A percentile compares a stretch with the other conserved stretches of the same genome.
Conservation (phyloP, 148 eudicot genomes). For the Camellia granthamiana region DNA sequence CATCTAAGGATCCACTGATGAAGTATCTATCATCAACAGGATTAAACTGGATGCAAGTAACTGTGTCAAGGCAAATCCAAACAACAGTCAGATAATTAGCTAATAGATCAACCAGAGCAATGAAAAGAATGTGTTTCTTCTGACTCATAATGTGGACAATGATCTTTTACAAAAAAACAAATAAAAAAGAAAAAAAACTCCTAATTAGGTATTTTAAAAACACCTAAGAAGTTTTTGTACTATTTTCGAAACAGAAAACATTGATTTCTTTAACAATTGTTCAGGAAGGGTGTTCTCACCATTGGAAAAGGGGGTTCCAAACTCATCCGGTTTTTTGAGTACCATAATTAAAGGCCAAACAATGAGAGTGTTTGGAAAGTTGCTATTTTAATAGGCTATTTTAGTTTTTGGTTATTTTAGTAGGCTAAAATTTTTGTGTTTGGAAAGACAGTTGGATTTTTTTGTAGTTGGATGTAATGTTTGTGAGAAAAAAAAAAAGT, state of each 20-base stretch:
- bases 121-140: neutral
- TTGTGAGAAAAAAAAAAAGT: too few relatives aligned
- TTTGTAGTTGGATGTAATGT: too few relatives aligned
- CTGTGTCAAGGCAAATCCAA: slow-evolving; percentile 41
- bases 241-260: neutral
- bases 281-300: neutral
- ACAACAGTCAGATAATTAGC: slow-evolving; percentile 15
- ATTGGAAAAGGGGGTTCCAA: neutral
- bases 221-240: neutral
- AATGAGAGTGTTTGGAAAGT: neutral
- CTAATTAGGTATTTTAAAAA: neutral
- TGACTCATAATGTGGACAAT: neutral
- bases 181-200: neutral
- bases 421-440: too few relatives aligned
- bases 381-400: too few relatives aligned
- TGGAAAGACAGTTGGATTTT: too few relatives aligned
- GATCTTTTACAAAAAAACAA: neutral
- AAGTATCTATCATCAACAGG: slow-evolving; percentile 87
- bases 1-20: slow-evolving; percentile 94
- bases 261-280: neutral
- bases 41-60: slow-evolving; percentile 96
- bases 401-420: too few relatives aligned
- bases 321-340: slow-evolving; percentile 9
- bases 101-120: slow-evolving; percentile 11
- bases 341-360: neutral